Percentiles rank a stretch among this genome's conserved stretches.
Conservation (phyloP, 1,139 yeast genomes). For the Pichia terricola region DNA sequence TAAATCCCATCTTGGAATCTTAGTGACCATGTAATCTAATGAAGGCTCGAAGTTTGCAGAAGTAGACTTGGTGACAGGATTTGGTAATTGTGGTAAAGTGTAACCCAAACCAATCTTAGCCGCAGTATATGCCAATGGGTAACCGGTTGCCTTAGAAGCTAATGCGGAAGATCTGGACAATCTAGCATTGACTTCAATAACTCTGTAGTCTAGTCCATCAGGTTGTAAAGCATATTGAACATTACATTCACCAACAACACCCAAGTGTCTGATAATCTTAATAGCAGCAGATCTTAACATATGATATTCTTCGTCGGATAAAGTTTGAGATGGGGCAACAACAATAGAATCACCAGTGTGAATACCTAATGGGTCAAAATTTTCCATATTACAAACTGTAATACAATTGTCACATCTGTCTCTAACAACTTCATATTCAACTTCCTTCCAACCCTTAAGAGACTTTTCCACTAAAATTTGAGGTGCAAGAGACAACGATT, state of each 20-base stretch:
- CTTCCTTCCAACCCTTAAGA: conserved; percentile 98
- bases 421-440: conserved; percentile 97
- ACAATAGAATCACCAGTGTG: conserved; percentile 99
- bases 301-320: conserved; percentile 94
- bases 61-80: conserved; percentile 93
- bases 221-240: conserved; percentile 97
- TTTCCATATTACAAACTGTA: conserved; percentile 98
- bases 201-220: conserved; percentile 89
- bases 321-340: conserved; percentile 96
- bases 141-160: conserved; percentile 98
- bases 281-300: conserved; percentile 97
- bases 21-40: conserved; percentile 90
- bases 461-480: conserved; percentile 96
- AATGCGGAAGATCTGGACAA: conserved; percentile 94
- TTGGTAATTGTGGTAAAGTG: conserved; percentile 89
- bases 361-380: conserved; percentile 95
- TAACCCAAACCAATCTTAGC: conserved; percentile 94
- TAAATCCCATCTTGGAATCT: conserved; percentile 98
- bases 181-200: conserved; percentile 96
- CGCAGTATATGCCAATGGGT: conserved; percentile 96
- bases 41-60: conserved; percentile 97
- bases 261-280: conserved; percentile 92
- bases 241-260: conserved; percentile 98
- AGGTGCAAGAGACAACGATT: conserved; percentile 81
- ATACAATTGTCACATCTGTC: conserved; percentile 95